Percentiles rank a stretch among this genome's conserved stretches.
phyloP scores from a whole-genome alignment of 257 asterid genomes.

The Pogostemon cablin region DNA sequence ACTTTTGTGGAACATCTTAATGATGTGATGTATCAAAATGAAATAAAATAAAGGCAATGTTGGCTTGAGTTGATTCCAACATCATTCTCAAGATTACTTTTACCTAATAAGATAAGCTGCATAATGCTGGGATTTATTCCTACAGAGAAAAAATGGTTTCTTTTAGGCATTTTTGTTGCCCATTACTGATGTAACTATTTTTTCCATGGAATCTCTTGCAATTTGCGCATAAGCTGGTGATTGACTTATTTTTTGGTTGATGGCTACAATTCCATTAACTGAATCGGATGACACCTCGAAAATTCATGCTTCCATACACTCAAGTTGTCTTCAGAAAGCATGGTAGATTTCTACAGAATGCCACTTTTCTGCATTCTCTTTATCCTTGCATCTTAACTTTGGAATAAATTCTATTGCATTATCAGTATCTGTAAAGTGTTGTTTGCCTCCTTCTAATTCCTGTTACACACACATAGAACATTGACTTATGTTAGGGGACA shows the following conservation, averaged over 20 bases:
- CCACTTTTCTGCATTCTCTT: conserved; percentile 47
- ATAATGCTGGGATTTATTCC: conserved; percentile 43
- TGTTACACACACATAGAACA: conserved; percentile 38
- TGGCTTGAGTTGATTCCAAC: conserved; percentile 40
- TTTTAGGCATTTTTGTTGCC: conserved; percentile 31
- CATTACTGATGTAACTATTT: conserved; percentile 44
- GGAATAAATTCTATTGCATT: conserved; percentile 75
- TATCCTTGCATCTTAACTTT: conserved; percentile 53
- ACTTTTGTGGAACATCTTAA: conserved; percentile 17
- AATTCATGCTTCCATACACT: conserved; percentile 38
- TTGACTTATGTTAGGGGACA: conserved; percentile 33
- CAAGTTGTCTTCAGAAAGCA: conserved; percentile 47
- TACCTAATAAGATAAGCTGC: conserved; percentile 38
- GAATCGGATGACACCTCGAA: conserved; percentile 41
- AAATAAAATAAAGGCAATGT: conserved; percentile 7
- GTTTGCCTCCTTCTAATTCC: conserved; percentile 37
- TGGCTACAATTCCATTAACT: conserved; percentile 37
- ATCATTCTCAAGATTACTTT: conserved; percentile 37
- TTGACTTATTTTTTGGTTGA: not conserved
- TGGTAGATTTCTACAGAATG: conserved; percentile 41
- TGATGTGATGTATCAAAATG: conserved; percentile 10
- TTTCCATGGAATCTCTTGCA: conserved; percentile 50
- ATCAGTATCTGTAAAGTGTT: conserved; percentile 54
- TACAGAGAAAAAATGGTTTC: conserved; percentile 24
- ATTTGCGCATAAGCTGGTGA: conserved; percentile 26